A percentile compares a stretch with the other conserved stretches of the same genome.
Conservation (phyloP, 495 filamentous ascomycete genomes). For the Aspergillus saccharolyticus region DNA sequence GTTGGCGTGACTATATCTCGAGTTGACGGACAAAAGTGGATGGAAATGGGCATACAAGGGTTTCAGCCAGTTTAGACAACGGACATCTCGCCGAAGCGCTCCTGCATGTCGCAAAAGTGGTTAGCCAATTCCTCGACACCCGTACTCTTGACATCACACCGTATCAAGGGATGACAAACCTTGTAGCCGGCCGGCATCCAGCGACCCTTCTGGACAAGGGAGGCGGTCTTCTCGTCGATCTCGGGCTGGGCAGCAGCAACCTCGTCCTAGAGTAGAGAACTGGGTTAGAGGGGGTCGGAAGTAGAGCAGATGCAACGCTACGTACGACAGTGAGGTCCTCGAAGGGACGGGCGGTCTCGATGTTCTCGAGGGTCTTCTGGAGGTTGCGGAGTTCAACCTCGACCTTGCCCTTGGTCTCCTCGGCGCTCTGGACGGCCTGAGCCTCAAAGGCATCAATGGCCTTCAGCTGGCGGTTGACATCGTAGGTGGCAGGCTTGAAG, state of each 20-base stretch:
- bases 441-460: constrained; percentile 97
- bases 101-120: constrained; percentile 45
- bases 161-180: constrained; percentile 44
- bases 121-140: neutral
- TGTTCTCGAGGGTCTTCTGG: constrained; percentile 91
- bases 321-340: constrained; percentile 96
- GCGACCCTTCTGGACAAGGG: constrained; percentile 92
- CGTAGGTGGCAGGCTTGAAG: constrained; percentile 90
- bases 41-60: constrained; percentile 20
- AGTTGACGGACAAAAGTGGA: constrained; percentile 31
- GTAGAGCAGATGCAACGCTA: constrained; percentile 24
- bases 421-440: constrained; percentile 92
- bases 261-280: constrained; percentile 66
- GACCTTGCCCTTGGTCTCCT: constrained; percentile 92
- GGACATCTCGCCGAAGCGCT: constrained; percentile 97
- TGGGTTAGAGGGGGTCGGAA: constrained; percentile 7
- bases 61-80: constrained; percentile 61
- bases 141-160: neutral
- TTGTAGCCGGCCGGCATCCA: constrained; percentile 98
- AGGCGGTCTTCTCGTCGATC: constrained; percentile 88
- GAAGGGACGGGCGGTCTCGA: constrained; percentile 91
- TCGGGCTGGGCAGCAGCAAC: constrained; percentile 87
- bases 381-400: constrained; percentile 89
- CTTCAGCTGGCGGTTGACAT: constrained; percentile 87
- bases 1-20: constrained; percentile 28